Evolutionary conservation across 148 eudicot species (phyloP), one percentile per base, ranked within the genome.

Genomic region (Chenopodium berlandieri): DNA sequence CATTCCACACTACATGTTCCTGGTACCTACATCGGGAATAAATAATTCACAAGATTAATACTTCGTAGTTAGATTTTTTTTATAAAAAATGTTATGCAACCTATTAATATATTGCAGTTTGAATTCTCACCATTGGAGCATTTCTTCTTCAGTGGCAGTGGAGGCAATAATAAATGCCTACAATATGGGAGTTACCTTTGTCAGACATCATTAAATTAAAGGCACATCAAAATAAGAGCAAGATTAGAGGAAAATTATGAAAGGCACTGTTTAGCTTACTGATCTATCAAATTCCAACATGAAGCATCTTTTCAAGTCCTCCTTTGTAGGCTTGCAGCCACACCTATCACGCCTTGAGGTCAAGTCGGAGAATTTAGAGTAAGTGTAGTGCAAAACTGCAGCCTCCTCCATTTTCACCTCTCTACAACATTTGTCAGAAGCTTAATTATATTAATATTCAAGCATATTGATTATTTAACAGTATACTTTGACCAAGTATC

Each of bases 161-260:
- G 91, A 91, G 81, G 94, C 94, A 85, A 91, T 88, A 16, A 91
- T 89, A 80, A 89, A 91, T 10, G 94, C 94, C 94, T 91, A 86
- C 75, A 85, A 78, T 81, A 80, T 52, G 75, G 62, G 31, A 48
- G 19, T 73, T 10, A 7, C 32, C 23, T 2, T 11, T 73, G 52
- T 71, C 50, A 71, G 10, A 40, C 25, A n/a, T 73, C 19, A 4
- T 56, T 9, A 20, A 72, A 72, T 9, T 32, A 46, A 3, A 73
- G 58, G 52, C n/a, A 23, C 23, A 47, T n/a, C 58, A 73, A 72
- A 27, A 7, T 20, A 22, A 46, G 62, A 44, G n/a, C 30, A 2
- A 46, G 27, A 9, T 44, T 22, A 40, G 30, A 20, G 46, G 11
- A 62, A 8, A 78, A 52, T 47, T 67, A 1, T 4, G 8, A 56